Evolutionary conservation across 164 flowering plant species (phyloP), one percentile per base, ranked within the genome.

Genomic region (Chloranthus sessilifolius): DNA sequence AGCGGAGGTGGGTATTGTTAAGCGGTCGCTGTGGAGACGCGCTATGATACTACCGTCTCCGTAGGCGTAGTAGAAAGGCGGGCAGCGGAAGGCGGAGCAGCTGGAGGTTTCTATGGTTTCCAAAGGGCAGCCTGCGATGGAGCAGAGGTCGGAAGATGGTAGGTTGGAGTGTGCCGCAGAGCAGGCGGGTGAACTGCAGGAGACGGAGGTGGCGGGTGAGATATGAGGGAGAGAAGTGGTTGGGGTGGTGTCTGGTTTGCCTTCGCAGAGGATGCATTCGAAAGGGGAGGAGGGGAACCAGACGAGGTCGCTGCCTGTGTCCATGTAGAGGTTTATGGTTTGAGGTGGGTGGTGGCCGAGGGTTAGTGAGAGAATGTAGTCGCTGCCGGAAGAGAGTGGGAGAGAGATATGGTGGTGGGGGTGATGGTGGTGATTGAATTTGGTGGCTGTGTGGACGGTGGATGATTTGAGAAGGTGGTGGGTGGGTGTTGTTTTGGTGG

Each of bases 241-340:
- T 5, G 55, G 7, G 29, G 62, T 8, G 11, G 75, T 25, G 23
- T 53, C 49, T 49, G 53, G 63, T 47, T 83, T 74, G 41, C 73
- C 79, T 47, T 88, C 95, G 55, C 96, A 91, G 59, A 91, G 84
- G 5, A 91, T 81, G 61, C 98, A 91, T 20, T 74, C 73, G 47
- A 91, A 91, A 0, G 96, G 96, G 19, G 70, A 43, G 37, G 95
- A 92, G 16, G 96, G 96, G 68, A 83, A 63, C 96, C 95, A 88
- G 47, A 92, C 91, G 30, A 88, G 76, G 70, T 92, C 98, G 70
- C 88, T 81, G 19, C 95, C 98, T 1, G 98, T 92, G 67, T 92
- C 98, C 75, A 88, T 77, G 68, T 85, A 88, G 19, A 85, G 72
- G 10, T 83, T 73, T 43, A 82, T 43, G 11, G 66, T 23, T 30